Conservation (phyloP, 352 stramenopile species). For the Phytophthora uliginosa region DNA sequence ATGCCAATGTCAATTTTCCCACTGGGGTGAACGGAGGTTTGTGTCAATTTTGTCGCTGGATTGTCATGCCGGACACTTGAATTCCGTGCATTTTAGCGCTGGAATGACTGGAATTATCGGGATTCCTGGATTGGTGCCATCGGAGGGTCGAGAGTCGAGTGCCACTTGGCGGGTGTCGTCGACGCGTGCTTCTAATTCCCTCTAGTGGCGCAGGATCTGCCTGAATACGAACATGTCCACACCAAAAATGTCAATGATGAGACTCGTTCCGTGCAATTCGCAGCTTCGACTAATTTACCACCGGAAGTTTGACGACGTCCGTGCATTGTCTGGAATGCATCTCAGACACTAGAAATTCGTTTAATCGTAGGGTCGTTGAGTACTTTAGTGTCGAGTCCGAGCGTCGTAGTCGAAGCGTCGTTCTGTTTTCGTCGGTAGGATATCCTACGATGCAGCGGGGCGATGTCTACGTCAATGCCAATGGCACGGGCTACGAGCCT, state of each 20-base stretch:
- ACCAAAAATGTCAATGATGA: too few relatives aligned
- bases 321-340: too few relatives aligned
- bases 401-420: slow-evolving; percentile 21
- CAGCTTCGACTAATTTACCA: too few relatives aligned
- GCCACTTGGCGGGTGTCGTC: neutral
- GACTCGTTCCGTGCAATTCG: too few relatives aligned
- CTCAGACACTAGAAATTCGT: neutral
- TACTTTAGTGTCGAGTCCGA: neutral
- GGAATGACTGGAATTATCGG: slow-evolving; percentile 8
- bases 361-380: slow-evolving; percentile 3
- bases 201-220: too few relatives aligned
- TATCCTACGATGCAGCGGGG: slow-evolving; percentile 23
- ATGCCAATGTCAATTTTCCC: neutral
- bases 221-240: too few relatives aligned
- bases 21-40: slow-evolving; percentile 22
- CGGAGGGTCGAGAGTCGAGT: slow-evolving; percentile 12
- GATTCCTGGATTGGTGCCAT: neutral
- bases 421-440: slow-evolving; percentile 25
- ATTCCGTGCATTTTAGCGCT: slow-evolving; percentile 17
- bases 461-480: slow-evolving; percentile 8
- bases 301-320: too few relatives aligned
- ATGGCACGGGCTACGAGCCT: slow-evolving; percentile 39
- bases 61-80: slow-evolving; percentile 14
- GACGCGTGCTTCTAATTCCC: neutral
- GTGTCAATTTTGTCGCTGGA: slow-evolving; percentile 18